Evolutionary conservation across 176 grass and related monocot genomes (phyloP), one percentile per base, ranked within the genome.

Genomic region (Hordeum marinum): DNA sequence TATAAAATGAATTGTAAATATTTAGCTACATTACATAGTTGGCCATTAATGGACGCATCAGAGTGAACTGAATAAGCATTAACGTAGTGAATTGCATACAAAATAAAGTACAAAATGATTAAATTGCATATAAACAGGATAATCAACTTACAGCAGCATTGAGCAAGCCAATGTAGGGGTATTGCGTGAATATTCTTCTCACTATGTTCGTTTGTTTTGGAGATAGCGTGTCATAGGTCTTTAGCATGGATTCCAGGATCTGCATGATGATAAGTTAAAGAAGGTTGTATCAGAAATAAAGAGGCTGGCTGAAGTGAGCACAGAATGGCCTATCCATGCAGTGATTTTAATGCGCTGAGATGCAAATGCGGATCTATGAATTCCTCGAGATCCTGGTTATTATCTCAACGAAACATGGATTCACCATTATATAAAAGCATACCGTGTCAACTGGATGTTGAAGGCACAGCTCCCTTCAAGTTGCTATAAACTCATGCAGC

Each of bases 61-160:
- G 52, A 58, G 11, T 73, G 20, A 77, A 77, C 0, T 60, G 36
- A 12, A 60, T 6, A 43, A 43, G 39, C 21, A 12, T 42, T 10
- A 11, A 71, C 29, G 2, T 29, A 29, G 29, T 29, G 29, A 29
- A 29, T 29, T 29, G 29, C 29, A 29, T 29, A 29, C 29, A 29
- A 29, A 29, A 29, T 29, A 29, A 29, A 29, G 29, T 29, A 29
- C 29, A 29, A 29, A 29, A 29, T 29, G 29, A 29, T 29, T 29
- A 60, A 77, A 67, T 36, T 37, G 32, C 6, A 59, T 39, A 60
- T 60, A 59, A 58, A 37, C 69, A 58, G 11, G 31, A 77, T 37
- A 77, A 31, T 36, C 11, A 39, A 77, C 75, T 77, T 59, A 77
- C 75, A 39, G 32, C 52, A 77, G 35, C 31, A 77, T 77, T 77